Evolutionary conservation across 768 basidiomycete species (phyloP).

Genomic region (Botryobasidium botryosum): DNA sequence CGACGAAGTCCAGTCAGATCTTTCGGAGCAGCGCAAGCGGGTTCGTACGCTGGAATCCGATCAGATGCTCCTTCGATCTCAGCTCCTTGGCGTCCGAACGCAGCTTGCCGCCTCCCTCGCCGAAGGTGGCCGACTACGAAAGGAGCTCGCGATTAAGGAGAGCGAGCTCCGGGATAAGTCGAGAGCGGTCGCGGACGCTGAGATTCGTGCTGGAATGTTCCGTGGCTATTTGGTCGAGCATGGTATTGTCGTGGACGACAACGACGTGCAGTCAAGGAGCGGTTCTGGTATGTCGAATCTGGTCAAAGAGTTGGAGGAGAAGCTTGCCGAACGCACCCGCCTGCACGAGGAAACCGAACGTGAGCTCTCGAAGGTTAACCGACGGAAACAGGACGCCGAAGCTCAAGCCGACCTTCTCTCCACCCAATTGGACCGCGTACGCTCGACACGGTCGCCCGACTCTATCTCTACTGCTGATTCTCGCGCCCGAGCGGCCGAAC

Average conservation of each 20-base stretch:
- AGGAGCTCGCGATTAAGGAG: slow-evolving; percentile 53
- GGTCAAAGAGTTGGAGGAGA: slow-evolving; percentile 61
- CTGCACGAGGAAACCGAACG: slow-evolving; percentile 60
- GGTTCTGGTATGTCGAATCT: slow-evolving; percentile 24
- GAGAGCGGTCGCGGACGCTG: slow-evolving; percentile 50
- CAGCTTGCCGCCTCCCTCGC: slow-evolving; percentile 52
- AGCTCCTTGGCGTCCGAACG: slow-evolving; percentile 53
- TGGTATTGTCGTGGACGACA: slow-evolving; percentile 65
- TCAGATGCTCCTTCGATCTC: slow-evolving; percentile 45
- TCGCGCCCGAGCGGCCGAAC: slow-evolving; percentile 52
- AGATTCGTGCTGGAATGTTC: slow-evolving; percentile 59
- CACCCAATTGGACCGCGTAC: slow-evolving; percentile 46
- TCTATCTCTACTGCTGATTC: slow-evolving; percentile 24
- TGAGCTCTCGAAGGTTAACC: slow-evolving; percentile 47
- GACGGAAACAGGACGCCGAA: slow-evolving; percentile 60
- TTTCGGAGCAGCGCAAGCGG: slow-evolving; percentile 50
- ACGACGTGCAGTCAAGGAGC: slow-evolving; percentile 32
- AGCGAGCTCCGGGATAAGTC: slow-evolving; percentile 41
- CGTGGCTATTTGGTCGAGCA: slow-evolving; percentile 78
- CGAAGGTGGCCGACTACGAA: slow-evolving; percentile 52
- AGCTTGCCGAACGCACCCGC: slow-evolving; percentile 54
- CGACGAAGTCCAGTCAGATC: slow-evolving; percentile 48
- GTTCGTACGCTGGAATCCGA: slow-evolving; percentile 48
- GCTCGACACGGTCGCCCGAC: slow-evolving; percentile 39
- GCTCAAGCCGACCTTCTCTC: slow-evolving; percentile 46